These are phyloP conservation scores for Wickerhamiella hasegawae DNA, from an alignment of 805 yeast genomes.

Conservation along the genomic window DNA sequence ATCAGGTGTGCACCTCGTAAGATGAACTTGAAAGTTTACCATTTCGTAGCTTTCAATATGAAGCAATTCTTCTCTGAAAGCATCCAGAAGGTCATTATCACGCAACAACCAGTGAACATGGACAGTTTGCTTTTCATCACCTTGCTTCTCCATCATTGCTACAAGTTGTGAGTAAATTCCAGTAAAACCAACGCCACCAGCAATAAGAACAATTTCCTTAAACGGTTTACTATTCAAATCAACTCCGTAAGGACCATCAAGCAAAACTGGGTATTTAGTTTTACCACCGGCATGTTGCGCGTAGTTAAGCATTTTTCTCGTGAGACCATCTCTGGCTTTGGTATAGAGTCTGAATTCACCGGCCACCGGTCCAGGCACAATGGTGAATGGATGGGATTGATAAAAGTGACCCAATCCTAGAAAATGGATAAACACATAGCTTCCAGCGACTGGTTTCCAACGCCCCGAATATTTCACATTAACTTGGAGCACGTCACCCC, in stretches of 20 bases:
- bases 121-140: too few species aligned
- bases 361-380: slow-evolving; percentile 2
- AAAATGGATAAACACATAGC: slow-evolving; percentile 38
- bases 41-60: too few species aligned
- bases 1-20: too few species aligned
- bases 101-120: slow-evolving; percentile 51
- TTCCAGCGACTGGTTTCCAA: slow-evolving; percentile 37
- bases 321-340: slow-evolving; percentile 11
- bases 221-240: slow-evolving; percentile 19
- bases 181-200: slow-evolving; percentile 51
- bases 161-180: slow-evolving; percentile 23
- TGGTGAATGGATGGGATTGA: slow-evolving; percentile 60
- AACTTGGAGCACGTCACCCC: slow-evolving; percentile 18
- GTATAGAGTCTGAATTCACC: slow-evolving; percentile 6
- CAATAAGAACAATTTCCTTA: slow-evolving; percentile 27
- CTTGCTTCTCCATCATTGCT: slow-evolving; percentile 7
- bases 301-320: slow-evolving; percentile 5
- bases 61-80: slow-evolving; percentile 32
- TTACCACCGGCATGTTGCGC: slow-evolving; percentile 12
- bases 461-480: slow-evolving; percentile 24
- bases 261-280: slow-evolving; percentile 21
- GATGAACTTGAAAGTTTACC: too few species aligned
- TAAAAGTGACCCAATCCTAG: slow-evolving; percentile 32
- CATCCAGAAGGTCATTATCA: slow-evolving; percentile 32
- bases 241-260: slow-evolving; percentile 47